Percentiles rank a stretch among this genome's conserved stretches.
phyloP scores from a whole-genome alignment of 768 basidiomycete species.

The Lactarius hengduanensis region DNA sequence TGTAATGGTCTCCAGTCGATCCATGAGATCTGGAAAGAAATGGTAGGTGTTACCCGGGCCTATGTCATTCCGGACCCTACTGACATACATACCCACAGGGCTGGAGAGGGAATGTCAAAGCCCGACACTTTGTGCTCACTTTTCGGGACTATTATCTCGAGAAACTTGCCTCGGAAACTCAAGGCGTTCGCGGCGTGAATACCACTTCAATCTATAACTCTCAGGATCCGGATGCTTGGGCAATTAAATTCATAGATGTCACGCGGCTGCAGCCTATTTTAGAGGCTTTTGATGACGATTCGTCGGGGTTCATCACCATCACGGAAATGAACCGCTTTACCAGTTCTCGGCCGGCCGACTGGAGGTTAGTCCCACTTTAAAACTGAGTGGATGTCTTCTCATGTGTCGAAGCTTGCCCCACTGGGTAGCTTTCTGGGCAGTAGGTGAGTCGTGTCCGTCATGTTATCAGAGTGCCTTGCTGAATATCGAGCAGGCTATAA shows the following conservation, averaged over 20 bases:
- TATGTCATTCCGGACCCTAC: background rate
- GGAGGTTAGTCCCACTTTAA: slow-evolving; percentile 30
- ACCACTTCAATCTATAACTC: background rate
- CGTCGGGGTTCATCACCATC: slow-evolving; percentile 37
- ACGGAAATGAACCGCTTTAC: slow-evolving; percentile 37
- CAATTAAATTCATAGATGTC: slow-evolving; percentile 30
- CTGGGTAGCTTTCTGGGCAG: slow-evolving; percentile 38
- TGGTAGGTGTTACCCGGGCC: slow-evolving; percentile 29
- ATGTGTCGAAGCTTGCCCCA: slow-evolving; percentile 30
- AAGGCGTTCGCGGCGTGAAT: background rate
- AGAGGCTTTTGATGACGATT: slow-evolving; percentile 39
- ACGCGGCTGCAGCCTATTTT: slow-evolving; percentile 31
- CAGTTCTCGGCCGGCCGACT: slow-evolving; percentile 29
- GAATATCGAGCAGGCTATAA: slow-evolving; percentile 12
- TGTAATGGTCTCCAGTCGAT: background rate
- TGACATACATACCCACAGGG: slow-evolving; percentile 5
- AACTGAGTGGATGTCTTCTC: background rate
- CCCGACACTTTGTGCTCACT: slow-evolving; percentile 30
- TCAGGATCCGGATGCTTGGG: slow-evolving; percentile 33
- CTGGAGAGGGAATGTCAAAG: slow-evolving; percentile 28
- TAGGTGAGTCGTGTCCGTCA: slow-evolving; percentile 1
- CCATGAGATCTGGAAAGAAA: slow-evolving; percentile 30
- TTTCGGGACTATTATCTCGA: slow-evolving; percentile 37
- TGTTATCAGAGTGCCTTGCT: background rate
- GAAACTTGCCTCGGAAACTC: slow-evolving; percentile 14